Evolutionary conservation across 202 grass and related monocot species (phyloP).

Genomic region (Panicum virgatum): DNA sequence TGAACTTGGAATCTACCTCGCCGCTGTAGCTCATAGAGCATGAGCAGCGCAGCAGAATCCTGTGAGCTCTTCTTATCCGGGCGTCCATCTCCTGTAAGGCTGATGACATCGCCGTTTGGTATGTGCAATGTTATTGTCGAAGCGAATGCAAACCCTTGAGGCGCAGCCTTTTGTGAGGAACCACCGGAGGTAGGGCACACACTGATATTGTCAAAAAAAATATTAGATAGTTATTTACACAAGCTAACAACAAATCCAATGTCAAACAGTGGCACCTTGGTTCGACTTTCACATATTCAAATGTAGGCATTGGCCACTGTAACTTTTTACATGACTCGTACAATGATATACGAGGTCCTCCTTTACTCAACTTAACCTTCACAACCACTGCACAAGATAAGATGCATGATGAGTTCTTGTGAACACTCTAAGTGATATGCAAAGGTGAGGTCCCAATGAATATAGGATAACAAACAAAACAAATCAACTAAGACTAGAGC

Average conservation of each 20-base stretch:
- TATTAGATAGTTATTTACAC: slow-evolving; percentile 30
- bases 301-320: slow-evolving; percentile 78
- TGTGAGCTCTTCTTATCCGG: slow-evolving; percentile 77
- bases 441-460: slow-evolving; percentile 6
- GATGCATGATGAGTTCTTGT: slow-evolving; percentile 13
- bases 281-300: slow-evolving; percentile 54
- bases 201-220: slow-evolving; percentile 32
- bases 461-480: slow-evolving; percentile 9
- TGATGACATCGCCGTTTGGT: slow-evolving; percentile 58
- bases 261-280: slow-evolving; percentile 52
- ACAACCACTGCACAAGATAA: slow-evolving; percentile 60
- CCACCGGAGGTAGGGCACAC: slow-evolving; percentile 2
- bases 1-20: slow-evolving; percentile 52
- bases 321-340: slow-evolving; percentile 72
- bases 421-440: background rate
- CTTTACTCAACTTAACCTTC: slow-evolving; percentile 74
- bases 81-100: slow-evolving; percentile 52
- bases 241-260: background rate
- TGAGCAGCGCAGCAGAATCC: slow-evolving; percentile 71
- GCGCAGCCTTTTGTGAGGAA: slow-evolving; percentile 19
- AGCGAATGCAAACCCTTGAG: slow-evolving; percentile 52
- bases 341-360: slow-evolving; percentile 70
- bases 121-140: slow-evolving; percentile 74
- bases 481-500: slow-evolving; percentile 9
- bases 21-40: slow-evolving; percentile 80